These are phyloP conservation scores for Suillus fuscotomentosus DNA, from an alignment of 768 basidiomycete species.

Conservation along the genomic window DNA sequence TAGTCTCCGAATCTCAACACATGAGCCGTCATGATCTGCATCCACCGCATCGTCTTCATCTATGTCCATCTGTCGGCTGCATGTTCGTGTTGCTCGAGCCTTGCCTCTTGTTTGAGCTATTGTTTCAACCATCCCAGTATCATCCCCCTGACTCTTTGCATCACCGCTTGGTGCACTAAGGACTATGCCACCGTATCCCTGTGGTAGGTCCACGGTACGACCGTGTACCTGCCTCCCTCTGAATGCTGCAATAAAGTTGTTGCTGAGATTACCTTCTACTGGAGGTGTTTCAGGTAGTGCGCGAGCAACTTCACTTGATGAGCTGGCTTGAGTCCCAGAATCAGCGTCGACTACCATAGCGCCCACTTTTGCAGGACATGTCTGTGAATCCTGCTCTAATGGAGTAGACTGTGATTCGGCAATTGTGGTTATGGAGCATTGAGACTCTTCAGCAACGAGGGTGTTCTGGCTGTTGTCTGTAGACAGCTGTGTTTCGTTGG, in stretches of 20 bases:
- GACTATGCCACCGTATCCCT: conserved; percentile 68
- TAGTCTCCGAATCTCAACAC: conserved; percentile 33
- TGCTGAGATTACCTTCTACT: background rate
- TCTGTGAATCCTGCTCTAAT: background rate
- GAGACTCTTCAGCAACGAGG: background rate
- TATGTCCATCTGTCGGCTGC: conserved; percentile 25
- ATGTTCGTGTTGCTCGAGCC: conserved; percentile 11
- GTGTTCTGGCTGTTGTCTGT: background rate
- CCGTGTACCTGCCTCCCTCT: conserved; percentile 77
- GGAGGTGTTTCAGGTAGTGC: too few relatives aligned
- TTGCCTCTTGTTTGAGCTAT: conserved; percentile 11
- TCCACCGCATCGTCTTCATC: conserved; percentile 29
- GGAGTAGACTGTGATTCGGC: background rate
- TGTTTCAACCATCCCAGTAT: conserved; percentile 5
- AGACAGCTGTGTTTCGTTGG: background rate
- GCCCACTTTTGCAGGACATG: background rate
- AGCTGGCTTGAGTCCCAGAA: conserved; percentile 1
- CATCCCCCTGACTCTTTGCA: conserved; percentile 18
- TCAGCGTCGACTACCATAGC: conserved; percentile 5
- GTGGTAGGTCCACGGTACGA: conserved; percentile 55
- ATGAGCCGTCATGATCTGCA: conserved; percentile 19
- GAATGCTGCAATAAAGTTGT: conserved; percentile 60
- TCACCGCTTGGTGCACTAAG: conserved; percentile 34
- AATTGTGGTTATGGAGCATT: conserved; percentile 10
- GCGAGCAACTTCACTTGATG: background rate